Base-by-base conservation (phyloP, 805 yeast genomes). In the Yarrowia divulgata region DNA sequence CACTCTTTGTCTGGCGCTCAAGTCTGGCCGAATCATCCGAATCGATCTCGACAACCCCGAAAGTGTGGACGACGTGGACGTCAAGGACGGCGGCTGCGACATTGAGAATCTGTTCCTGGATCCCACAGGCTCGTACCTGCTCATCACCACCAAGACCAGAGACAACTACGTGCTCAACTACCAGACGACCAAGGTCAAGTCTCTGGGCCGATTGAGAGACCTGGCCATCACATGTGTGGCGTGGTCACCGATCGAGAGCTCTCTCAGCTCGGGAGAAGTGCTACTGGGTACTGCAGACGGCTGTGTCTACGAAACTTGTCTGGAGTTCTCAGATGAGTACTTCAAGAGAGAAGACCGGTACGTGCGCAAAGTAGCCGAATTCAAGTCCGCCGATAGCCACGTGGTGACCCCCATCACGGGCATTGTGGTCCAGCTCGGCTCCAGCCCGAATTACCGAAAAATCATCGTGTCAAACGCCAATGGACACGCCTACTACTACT, bases 31-130 rank as follows among this genome's bases (percentile, higher is more conserved):
- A 16, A 77, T 90, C n/a, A 85, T 85, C 72, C 78, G 89, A n/a
- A 89, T 90, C 40, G 87, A 89, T 73, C 78, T 90, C 71, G 87
- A 86, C 64, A 82, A 82, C 63, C 95, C 95, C 0, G 86, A 88
- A 43, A 81, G 81, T 8, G 88, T 90, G 6, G 82, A 81, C 50
- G 78, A 80, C 48, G 73, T 79, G 19, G 79, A 76, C 68, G 52
- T 77, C 23, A 71, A 74, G 40, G 76, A 76, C 8, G 72, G 74
- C 0, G 79, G 76, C 34, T 69, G 64, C 43, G 60, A 52, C 32
- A 58, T 73, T 40, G 69, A 71, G 34, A 66, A 74, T 18, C 77
- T 81, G 19, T 87, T 79, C 73, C 76, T 84, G 55, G 90, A 87
- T 73, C 82, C 84, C 0, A 74, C 82, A 0, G 90, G 90, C 1